Base-by-base conservation (phyloP, 257 asterid genomes). In the Fraxinus anomala region DNA sequence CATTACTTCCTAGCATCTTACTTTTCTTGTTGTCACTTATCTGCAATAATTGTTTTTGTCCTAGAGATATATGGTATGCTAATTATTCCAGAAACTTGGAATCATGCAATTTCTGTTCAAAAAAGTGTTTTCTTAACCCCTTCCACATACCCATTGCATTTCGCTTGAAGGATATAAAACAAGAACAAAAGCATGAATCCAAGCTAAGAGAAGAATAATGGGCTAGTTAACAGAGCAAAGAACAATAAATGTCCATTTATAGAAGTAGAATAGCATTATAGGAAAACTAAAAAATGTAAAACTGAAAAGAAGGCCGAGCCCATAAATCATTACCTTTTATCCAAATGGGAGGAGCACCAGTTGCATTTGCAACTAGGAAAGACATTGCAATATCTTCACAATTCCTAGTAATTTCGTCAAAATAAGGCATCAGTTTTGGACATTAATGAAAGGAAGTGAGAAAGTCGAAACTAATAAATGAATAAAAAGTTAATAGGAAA, bases 341-440 rank as follows among this genome's bases (percentile, higher is more conserved):
- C 98, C 98, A 93, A 73, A 93, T 85, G 40, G 98, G 97, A 82
- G 96, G 96, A 77, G 89, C 86, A 63, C 91, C 92, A 36, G 97
- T 89, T 71, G 93, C 94, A 87, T 93, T 91, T 70, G 98, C 98
- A 28, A 93, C 89, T 21, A 90, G 93, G 89, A 93, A 89, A 77
- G 97, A 93, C 96, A 93, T 91, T 14, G 97, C 98, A 80, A 91
- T 93, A 85, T 93, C 98, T 87, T 93, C 98, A 66, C 98, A 93
- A 75, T 93, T 93, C 86, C 97, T 91, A 85, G 75, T 68, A 70
- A 77, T 75, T 68, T 56, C 61, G 80, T 19, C 49, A 42, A 7
- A 37, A 51, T 76, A 6, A 39, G 61, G 69, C 70, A 59, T 63
- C 17, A 36, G 24, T 61, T 42, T 23, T 79, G 70, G 70, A 61